phyloP scores from a whole-genome alignment of 805 yeast species.

The Sugiyamaella floridensis region DNA sequence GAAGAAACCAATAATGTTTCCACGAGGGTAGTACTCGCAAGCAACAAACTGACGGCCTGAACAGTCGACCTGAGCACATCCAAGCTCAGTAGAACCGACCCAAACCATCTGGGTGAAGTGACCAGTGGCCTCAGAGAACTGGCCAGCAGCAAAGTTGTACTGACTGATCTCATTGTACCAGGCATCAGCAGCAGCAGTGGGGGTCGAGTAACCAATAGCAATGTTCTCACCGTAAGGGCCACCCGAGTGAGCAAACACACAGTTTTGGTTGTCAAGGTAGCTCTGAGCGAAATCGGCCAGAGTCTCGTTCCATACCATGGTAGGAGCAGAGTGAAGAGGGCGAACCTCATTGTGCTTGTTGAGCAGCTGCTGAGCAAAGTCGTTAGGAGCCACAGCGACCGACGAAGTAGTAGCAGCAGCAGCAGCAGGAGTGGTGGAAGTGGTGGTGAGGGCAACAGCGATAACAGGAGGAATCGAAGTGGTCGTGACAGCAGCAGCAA shows the following conservation, averaged over 20 bases:
- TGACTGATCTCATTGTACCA: slow-evolving; percentile 63
- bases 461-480: too few species aligned
- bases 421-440: slow-evolving; percentile 3
- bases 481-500: slow-evolving; percentile 3
- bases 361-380: slow-evolving; percentile 14
- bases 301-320: slow-evolving; percentile 48
- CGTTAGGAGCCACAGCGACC: slow-evolving; percentile 5
- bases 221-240: slow-evolving; percentile 73
- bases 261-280: slow-evolving; percentile 38
- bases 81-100: slow-evolving; percentile 53
- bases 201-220: slow-evolving; percentile 59
- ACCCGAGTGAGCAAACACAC: slow-evolving; percentile 58
- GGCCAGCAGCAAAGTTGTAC: slow-evolving; percentile 44
- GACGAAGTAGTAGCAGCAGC: slow-evolving; percentile 5
- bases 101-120: slow-evolving; percentile 82
- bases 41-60: slow-evolving; percentile 52
- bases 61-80: slow-evolving; percentile 69
- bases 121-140: slow-evolving; percentile 46
- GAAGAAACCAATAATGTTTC: slow-evolving; percentile 41
- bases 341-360: slow-evolving; percentile 25
- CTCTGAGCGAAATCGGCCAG: slow-evolving; percentile 51
- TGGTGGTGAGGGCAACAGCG: too few species aligned
- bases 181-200: slow-evolving; percentile 45
- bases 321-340: slow-evolving; percentile 24
- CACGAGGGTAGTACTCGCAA: slow-evolving; percentile 71